These are phyloP conservation scores for Aspergillus indologenus DNA, from an alignment of 495 filamentous ascomycete species.

Conservation along the genomic window DNA sequence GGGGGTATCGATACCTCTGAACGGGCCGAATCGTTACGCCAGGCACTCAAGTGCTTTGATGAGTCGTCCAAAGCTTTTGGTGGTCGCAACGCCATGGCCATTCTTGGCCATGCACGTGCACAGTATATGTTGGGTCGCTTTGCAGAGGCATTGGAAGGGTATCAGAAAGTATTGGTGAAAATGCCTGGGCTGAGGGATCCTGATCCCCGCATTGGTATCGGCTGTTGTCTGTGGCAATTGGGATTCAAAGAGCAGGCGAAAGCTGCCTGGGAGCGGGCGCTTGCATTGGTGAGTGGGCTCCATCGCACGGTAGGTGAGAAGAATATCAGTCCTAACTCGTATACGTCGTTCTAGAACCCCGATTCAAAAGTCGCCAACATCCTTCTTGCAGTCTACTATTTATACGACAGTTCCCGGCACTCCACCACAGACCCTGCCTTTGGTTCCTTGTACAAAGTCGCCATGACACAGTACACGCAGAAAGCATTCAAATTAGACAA, in stretches of 20 bases:
- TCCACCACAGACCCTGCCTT: slow-evolving; percentile 76
- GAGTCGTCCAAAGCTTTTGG: slow-evolving; percentile 81
- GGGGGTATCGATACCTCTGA: slow-evolving; percentile 67
- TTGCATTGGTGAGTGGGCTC: slow-evolving; percentile 59
- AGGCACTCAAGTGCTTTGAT: slow-evolving; percentile 87
- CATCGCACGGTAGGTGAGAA: neutral
- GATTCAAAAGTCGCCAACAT: slow-evolving; percentile 89
- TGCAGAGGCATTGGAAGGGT: slow-evolving; percentile 73
- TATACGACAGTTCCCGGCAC: slow-evolving; percentile 76
- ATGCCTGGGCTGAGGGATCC: slow-evolving; percentile 89
- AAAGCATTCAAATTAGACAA: slow-evolving; percentile 95
- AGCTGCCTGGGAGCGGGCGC: slow-evolving; percentile 78
- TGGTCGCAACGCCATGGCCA: slow-evolving; percentile 83
- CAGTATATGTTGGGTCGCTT: slow-evolving; percentile 81
- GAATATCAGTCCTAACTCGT: neutral
- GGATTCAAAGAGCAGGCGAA: slow-evolving; percentile 91
- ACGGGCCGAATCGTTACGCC: slow-evolving; percentile 72
- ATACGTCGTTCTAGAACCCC: slow-evolving; percentile 53
- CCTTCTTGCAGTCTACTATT: slow-evolving; percentile 81
- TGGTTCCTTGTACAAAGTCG: slow-evolving; percentile 77
- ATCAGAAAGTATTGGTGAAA: slow-evolving; percentile 80
- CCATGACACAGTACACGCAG: slow-evolving; percentile 90
- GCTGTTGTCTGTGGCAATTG: slow-evolving; percentile 93
- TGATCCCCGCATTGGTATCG: slow-evolving; percentile 91
- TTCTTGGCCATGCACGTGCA: slow-evolving; percentile 79